Evolutionary conservation across 2,329 filamentous ascomycete species (phyloP).

Genomic region (Rhytidhysteron rufulum): DNA sequence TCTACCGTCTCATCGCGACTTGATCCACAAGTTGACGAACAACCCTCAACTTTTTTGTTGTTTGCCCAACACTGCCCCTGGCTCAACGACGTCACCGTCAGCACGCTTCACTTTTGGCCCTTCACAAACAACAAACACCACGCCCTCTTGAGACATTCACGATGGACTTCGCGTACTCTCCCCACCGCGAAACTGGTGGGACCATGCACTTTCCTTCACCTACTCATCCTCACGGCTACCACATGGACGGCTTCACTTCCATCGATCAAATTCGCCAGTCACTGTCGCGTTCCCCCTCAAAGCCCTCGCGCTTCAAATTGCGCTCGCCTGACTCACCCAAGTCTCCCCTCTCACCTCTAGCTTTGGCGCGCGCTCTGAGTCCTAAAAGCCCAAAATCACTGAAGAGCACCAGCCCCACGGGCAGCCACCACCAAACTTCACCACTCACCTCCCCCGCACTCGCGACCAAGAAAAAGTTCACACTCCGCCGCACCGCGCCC

Average conservation of each 20-base stretch:
- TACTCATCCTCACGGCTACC: conserved; percentile 64
- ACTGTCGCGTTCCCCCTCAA: conserved; percentile 89
- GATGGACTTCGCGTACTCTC: conserved; percentile 51
- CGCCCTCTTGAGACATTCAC: no score
- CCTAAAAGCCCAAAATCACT: conserved; percentile 40
- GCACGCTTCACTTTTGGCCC: no score
- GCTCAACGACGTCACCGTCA: neutral
- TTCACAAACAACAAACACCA: neutral
- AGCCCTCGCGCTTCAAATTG: conserved; percentile 66
- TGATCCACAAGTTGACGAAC: neutral
- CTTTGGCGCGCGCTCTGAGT: conserved; percentile 43
- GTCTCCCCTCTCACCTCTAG: conserved; percentile 42
- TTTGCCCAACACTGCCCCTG: neutral
- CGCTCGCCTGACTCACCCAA: conserved; percentile 39
- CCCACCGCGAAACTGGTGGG: conserved; percentile 57
- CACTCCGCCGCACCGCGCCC: conserved; percentile 46
- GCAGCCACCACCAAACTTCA: conserved; percentile 55
- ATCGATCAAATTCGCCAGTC: conserved; percentile 83
- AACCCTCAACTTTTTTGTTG: neutral
- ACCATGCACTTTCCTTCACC: conserved; percentile 85
- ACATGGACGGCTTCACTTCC: conserved; percentile 76
- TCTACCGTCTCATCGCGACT: conserved; percentile 12
- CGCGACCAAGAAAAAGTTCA: conserved; percentile 58
- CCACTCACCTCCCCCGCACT: conserved; percentile 52
- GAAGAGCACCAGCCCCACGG: conserved; percentile 47